A percentile compares a stretch with the other conserved stretches of the same genome.
These are phyloP conservation scores for Fusarium ramigenum DNA, from an alignment of 2,329 filamentous ascomycete species.

Conservation along the genomic window DNA sequence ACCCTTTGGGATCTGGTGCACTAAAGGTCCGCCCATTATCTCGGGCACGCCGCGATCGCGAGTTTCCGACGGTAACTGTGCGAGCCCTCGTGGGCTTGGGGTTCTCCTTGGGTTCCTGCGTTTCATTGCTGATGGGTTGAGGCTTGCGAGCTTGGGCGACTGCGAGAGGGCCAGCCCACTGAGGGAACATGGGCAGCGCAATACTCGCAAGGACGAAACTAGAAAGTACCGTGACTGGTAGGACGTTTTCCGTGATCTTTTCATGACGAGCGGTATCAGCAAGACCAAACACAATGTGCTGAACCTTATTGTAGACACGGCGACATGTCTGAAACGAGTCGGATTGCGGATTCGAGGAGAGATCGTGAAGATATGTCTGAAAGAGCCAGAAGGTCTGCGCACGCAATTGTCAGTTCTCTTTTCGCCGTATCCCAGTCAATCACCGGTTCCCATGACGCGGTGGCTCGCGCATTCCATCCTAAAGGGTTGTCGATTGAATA, in stretches of 20 bases:
- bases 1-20: conserved; percentile 52
- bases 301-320: conserved; percentile 87
- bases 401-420: conserved; percentile 29
- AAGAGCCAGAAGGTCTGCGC: conserved; percentile 87
- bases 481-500: not conserved
- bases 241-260: conserved; percentile 82
- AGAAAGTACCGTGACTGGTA: conserved; percentile 82
- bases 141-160: conserved; percentile 84
- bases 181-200: conserved; percentile 78
- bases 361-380: conserved; percentile 86
- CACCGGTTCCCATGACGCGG: conserved; percentile 1
- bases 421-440: not conserved
- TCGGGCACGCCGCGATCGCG: conserved; percentile 60
- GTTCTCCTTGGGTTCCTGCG: conserved; percentile 53
- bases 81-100: conserved; percentile 68
- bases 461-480: conserved; percentile 18
- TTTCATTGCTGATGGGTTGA: conserved; percentile 52
- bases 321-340: conserved; percentile 84
- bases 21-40: conserved; percentile 57
- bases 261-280: conserved; percentile 74
- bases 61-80: conserved; percentile 65
- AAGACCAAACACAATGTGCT: conserved; percentile 85
- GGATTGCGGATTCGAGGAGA: conserved; percentile 77
- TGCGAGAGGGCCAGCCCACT: conserved; percentile 81
- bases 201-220: conserved; percentile 83